Evolutionary conservation across 345 rosid genomes (phyloP).

Genomic region (thale cress (Arabidopsis thaliana)): DNA sequence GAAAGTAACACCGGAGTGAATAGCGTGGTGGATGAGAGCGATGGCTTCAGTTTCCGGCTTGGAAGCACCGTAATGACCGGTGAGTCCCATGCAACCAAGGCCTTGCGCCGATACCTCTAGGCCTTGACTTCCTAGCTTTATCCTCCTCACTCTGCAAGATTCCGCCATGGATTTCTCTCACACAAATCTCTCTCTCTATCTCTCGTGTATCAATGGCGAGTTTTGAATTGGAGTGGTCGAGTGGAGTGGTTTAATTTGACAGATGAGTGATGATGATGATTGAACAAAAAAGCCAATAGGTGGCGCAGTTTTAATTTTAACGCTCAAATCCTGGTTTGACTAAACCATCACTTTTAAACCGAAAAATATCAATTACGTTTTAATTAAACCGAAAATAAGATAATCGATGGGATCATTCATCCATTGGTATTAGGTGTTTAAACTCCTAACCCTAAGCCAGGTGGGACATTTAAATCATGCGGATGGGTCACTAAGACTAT

Average conservation of each 20-base stretch:
- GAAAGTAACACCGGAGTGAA: conserved; percentile 48
- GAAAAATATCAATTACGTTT: background rate
- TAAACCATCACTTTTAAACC: background rate
- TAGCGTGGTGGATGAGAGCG: conserved; percentile 46
- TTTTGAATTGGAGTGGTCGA: background rate
- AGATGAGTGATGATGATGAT: background rate
- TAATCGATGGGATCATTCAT: conserved; percentile 5
- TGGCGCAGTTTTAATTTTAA: too few species aligned
- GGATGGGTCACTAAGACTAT: conserved; percentile 22
- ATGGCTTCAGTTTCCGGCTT: conserved; percentile 14
- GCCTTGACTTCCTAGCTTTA: conserved; percentile 34
- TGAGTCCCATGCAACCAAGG: conserved; percentile 52
- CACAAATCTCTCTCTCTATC: background rate
- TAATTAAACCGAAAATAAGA: background rate
- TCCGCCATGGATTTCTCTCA: conserved; percentile 1
- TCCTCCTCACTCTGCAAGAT: background rate
- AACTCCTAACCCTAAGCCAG: conserved; percentile 3
- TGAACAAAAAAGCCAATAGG: background rate
- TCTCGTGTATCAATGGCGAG: background rate
- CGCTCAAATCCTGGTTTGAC: background rate
- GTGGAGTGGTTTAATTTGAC: background rate
- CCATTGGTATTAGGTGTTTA: conserved; percentile 16
- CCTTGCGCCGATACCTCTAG: conserved; percentile 47
- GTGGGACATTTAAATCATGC: background rate
- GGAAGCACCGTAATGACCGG: conserved; percentile 37